Evolutionary conservation across 176 grass and related monocot species (phyloP), one percentile per base, ranked within the genome.

Genomic region (Carex littledalei): DNA sequence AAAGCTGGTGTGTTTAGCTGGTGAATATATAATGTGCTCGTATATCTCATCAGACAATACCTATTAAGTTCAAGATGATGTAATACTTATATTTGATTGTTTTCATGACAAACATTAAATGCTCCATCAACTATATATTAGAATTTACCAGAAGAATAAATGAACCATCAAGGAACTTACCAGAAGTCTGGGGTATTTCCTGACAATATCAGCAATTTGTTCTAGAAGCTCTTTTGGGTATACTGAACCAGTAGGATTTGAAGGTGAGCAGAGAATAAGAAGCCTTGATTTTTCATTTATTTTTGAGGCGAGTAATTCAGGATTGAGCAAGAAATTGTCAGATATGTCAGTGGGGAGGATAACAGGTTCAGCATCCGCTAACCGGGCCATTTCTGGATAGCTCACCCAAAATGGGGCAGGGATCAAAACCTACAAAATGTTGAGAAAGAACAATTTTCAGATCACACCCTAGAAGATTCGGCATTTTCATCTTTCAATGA

Each of bases 361-460:
- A 32, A 97, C 90, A 72, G 92, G 94, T 45, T 89, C 86, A 66
- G 92, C 92, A 85, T 81, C 94, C 81, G 92, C 92, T 60, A 97
- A 85, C 77, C 86, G 92, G 89, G 92, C 94, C 90, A 97, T 97
- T 80, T 97, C 92, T 88, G 94, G 94, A 87, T 97, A 97, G 61
- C 92, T 97, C 71, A 97, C 92, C 94, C 94, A 97, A 67, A 73
- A 97, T 76, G 94, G 94, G 58, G 92, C 94, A 60, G 94, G 94
- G 86, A 97, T 91, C 76, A 97, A 75, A 81, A 97, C 94, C 94
- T 94, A 85, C 32, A 20, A 11, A 71, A 81, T 32, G 76, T 43
- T 39, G 32, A 67, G 11, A 16, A 56, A 60, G 69, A 74, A 24
- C 0, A 81, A 55, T 16, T 77, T 77, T 55, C 5, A 55, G 49